These are phyloP conservation scores for Scutellaria minor DNA, from an alignment of 257 asterid species.

Conservation along the genomic window DNA sequence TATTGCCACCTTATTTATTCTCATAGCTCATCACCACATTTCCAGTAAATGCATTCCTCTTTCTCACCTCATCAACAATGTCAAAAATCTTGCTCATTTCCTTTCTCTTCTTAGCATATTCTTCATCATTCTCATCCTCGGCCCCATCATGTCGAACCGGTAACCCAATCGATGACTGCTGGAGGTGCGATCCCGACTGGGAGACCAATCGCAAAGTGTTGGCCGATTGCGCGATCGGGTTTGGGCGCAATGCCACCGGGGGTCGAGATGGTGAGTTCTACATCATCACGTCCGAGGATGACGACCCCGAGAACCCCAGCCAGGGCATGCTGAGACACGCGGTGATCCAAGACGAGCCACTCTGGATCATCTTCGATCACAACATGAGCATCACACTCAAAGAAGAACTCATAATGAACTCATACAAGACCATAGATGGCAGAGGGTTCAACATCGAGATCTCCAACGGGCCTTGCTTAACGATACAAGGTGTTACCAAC, in stretches of 20 bases:
- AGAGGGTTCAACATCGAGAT: conserved; percentile 58
- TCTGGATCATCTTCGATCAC: conserved; percentile 68
- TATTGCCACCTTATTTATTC: conserved; percentile 30
- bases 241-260: conserved; percentile 64
- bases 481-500: conserved; percentile 59
- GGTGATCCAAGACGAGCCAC: conserved; percentile 63
- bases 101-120: conserved; percentile 31
- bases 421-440: conserved; percentile 80
- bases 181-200: conserved; percentile 74
- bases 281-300: conserved; percentile 49
- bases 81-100: conserved; percentile 31
- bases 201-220: conserved; percentile 62
- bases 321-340: conserved; percentile 75
- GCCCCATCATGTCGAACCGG: conserved; percentile 51
- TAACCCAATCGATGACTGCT: conserved; percentile 76
- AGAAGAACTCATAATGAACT: conserved; percentile 69
- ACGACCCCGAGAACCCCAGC: conserved; percentile 56
- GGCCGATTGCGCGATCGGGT: conserved; percentile 69
- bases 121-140: conserved; percentile 4
- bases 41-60: neutral
- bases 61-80: conserved; percentile 32
- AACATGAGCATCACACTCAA: conserved; percentile 56
- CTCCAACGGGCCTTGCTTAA: conserved; percentile 69
- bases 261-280: conserved; percentile 75
- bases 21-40: conserved; percentile 4